These are phyloP conservation scores for Puya raimondii DNA, from an alignment of 176 grass and related monocot genomes.

Conservation along the genomic window DNA sequence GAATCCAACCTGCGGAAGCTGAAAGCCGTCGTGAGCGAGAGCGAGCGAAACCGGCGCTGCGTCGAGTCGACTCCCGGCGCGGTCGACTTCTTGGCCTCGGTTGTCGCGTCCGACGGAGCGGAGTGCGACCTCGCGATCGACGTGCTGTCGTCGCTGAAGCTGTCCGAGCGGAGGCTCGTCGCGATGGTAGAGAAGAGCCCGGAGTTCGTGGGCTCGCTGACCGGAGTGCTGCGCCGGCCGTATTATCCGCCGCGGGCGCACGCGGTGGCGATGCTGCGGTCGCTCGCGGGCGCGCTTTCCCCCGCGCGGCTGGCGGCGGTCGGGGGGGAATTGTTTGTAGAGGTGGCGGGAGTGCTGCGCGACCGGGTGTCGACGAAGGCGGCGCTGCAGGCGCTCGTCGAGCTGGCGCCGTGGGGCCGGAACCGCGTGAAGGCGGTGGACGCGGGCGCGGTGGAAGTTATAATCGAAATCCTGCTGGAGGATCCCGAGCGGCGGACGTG, in stretches of 20 bases:
- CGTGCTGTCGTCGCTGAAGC: constrained; percentile 52
- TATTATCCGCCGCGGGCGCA: constrained; percentile 36
- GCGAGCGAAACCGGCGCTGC: constrained; percentile 24
- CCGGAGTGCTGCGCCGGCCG: constrained; percentile 40
- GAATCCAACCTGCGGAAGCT: constrained; percentile 23
- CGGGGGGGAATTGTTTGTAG: constrained; percentile 34
- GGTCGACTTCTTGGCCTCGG: constrained; percentile 19
- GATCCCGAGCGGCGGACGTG: constrained; percentile 46
- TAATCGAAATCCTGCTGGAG: constrained; percentile 64
- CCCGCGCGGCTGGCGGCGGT: constrained; percentile 35
- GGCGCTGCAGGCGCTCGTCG: constrained; percentile 41
- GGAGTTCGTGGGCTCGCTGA: constrained; percentile 39
- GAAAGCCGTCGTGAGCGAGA: constrained; percentile 8
- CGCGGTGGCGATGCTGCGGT: constrained; percentile 46
- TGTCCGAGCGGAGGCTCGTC: constrained; percentile 45
- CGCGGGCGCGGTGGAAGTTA: constrained; percentile 37
- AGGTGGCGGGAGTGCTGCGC: constrained; percentile 44
- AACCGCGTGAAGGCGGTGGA: constrained; percentile 59
- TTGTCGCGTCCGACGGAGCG: background rate
- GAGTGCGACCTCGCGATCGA: constrained; percentile 44
- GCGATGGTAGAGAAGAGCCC: constrained; percentile 26
- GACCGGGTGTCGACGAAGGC: constrained; percentile 63
- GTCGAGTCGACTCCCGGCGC: constrained; percentile 26
- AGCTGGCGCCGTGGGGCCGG: constrained; percentile 39
- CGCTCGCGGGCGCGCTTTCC: constrained; percentile 29